Percentiles rank a stretch among this genome's conserved stretches.
These are phyloP conservation scores for Lojkania enalia DNA, from an alignment of 2,329 filamentous ascomycete genomes.

Conservation along the genomic window DNA sequence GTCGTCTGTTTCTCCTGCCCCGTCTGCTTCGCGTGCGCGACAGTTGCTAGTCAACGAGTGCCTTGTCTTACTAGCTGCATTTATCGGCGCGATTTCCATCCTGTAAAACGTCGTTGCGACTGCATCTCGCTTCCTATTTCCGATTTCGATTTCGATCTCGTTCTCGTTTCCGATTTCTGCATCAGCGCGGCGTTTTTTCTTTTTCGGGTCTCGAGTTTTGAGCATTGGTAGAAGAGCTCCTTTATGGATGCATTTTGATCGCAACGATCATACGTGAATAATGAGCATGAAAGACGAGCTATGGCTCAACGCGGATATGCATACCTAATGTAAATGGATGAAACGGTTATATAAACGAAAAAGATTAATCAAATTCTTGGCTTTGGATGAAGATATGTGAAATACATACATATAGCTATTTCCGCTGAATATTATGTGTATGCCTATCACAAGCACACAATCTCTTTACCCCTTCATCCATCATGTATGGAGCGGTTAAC, in stretches of 20 bases:
- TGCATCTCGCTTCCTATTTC: too few species aligned
- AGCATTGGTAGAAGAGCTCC: not conserved
- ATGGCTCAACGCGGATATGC: not conserved
- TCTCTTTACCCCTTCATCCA: too few species aligned
- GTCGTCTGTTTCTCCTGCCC: slow-evolving; percentile 16
- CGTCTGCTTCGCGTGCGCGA: slow-evolving; percentile 17
- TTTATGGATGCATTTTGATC: not conserved
- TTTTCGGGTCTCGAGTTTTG: not conserved
- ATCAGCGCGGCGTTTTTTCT: slow-evolving; percentile 10
- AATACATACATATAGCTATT: too few species aligned
- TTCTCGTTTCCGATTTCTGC: slow-evolving; percentile 1
- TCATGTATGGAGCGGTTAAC: too few species aligned
- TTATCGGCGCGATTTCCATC: slow-evolving; percentile 20
- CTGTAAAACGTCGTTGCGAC: slow-evolving; percentile 17
- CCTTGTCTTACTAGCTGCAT: slow-evolving; percentile 26
- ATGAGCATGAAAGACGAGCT: not conserved
- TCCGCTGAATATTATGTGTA: too few species aligned
- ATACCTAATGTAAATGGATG: too few species aligned
- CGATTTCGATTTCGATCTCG: not conserved
- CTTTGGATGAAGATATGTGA: too few species aligned
- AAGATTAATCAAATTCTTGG: too few species aligned
- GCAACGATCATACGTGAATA: not conserved
- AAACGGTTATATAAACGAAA: too few species aligned
- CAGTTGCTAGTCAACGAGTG: slow-evolving; percentile 15
- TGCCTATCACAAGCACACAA: too few species aligned